Percentiles rank a stretch among this genome's conserved stretches.
These are phyloP conservation scores for Phoma sp. DNA, from an alignment of 2,329 filamentous ascomycete species.

Conservation along the genomic window DNA sequence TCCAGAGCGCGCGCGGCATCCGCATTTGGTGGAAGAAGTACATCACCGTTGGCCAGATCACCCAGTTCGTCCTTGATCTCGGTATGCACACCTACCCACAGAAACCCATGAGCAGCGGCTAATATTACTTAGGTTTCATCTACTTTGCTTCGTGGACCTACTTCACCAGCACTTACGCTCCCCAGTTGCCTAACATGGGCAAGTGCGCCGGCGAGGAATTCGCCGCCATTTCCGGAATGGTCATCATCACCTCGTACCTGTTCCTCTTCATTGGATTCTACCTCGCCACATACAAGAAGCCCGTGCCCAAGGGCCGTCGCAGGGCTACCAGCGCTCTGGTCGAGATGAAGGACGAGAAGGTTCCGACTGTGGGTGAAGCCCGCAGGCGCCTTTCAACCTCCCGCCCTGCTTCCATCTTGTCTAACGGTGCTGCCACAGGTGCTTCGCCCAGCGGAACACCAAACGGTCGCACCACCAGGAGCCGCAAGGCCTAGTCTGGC, in stretches of 20 bases:
- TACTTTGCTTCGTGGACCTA: slow-evolving; percentile 99
- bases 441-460: slow-evolving; percentile 55
- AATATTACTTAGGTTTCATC: slow-evolving; percentile 75
- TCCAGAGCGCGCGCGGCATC: slow-evolving; percentile 95
- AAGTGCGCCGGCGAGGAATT: slow-evolving; percentile 96
- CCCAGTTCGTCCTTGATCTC: slow-evolving; percentile 96
- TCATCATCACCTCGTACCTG: slow-evolving; percentile 91
- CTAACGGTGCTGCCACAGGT: slow-evolving; percentile 52
- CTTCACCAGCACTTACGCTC: slow-evolving; percentile 91
- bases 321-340: slow-evolving; percentile 86
- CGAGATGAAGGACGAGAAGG: slow-evolving; percentile 79
- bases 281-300: slow-evolving; percentile 93
- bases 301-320: slow-evolving; percentile 73
- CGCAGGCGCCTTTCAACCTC: slow-evolving; percentile 58
- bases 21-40: slow-evolving; percentile 99
- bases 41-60: slow-evolving; percentile 96
- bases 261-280: slow-evolving; percentile 99
- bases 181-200: slow-evolving; percentile 81
- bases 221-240: slow-evolving; percentile 90
- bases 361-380: slow-evolving; percentile 62
- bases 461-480: slow-evolving; percentile 69
- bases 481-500: slow-evolving; percentile 70
- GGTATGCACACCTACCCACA: slow-evolving; percentile 63
- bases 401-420: slow-evolving; percentile 45
- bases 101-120: slow-evolving; percentile 17